Base-by-base conservation (phyloP, 139 green algal genomes). In the Chlorella vulgaris region DNA sequence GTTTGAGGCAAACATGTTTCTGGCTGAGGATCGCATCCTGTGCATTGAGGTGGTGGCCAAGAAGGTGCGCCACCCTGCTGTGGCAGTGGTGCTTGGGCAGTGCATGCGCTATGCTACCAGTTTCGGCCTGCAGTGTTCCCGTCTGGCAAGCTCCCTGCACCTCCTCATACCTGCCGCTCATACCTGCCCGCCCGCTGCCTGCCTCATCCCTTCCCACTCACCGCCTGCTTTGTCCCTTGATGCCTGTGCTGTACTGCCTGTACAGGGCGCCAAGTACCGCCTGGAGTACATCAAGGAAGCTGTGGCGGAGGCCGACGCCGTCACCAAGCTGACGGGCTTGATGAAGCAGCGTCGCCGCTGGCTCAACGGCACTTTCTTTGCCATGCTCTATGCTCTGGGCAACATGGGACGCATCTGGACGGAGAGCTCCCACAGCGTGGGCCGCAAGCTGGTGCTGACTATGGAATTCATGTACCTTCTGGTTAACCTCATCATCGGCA, bases 1-100 rank as follows among this genome's bases (percentile, higher is more conserved):
- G 22, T 88, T 88, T 79, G 84, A 88, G 69, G 84, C 84, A 35
- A 88, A 88, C 65, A 88, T 88, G 84, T 88, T 83, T 53, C 63
- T 88, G 73, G 84, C 84, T 4, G 84, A 88, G 71, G 84, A 88
- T 58, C 69, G 84, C 33, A 82, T 88, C 55, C 73, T 88, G 22
- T 88, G 84, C 47, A 68, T 88, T 40, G 84, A 88, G 71, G 74
- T 88, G 10, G 84, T 88, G 53, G 84, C 84, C 42, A 85, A 85
- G n/a, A 88, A 88, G 79, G 77, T 83, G 50, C 38, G 66, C 28
- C 7, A 38, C 31, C 63, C 4, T 7, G 33, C 31, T 15, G 58
- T 24, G 10, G 58, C 58, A 31, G 55, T 8, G 21, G 21, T 28
- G 55, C 21, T 28, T 15, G 55, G 55, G 18, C 15, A 65, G 55